Evolutionary conservation across 495 filamentous ascomycete genomes (phyloP), one percentile per base, ranked within the genome.

Genomic region (Lepraria neglecta): DNA sequence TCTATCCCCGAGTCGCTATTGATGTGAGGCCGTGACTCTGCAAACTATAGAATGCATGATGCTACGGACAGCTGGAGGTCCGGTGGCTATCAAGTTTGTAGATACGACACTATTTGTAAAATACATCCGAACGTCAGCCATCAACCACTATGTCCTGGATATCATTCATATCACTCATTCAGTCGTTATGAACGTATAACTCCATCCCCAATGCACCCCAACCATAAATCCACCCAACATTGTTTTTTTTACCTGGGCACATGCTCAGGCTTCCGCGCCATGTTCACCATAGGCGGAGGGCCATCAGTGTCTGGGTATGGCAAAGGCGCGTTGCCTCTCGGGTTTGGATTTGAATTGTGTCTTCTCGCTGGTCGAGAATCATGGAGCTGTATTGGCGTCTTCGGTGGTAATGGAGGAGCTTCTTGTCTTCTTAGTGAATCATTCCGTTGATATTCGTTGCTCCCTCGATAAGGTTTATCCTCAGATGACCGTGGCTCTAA

Each of bases 221-320:
- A 28, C 33, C 48, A 12, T 61, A 54, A 14, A 30, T 6, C 31
- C 27, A 12, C 15, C 0, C 30, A 28, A 21, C 1, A 2, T 3
- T 11, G 7, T 17, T 30, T 10, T 15, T 28, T 17, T 64, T 30
- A 66, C 42, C 64, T 33, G n/a, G 53, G 58, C 27, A 65, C 79
- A 67, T 86, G 91, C 63, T 89, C 86, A 10, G 91, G 91, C 72
- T 97, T 97, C 69, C 86, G 84, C 59, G 87, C 85, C 77, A 87
- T 83, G 65, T 95, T 92, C 6, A 95, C 90, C 14, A 78, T 73
- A 1, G 91, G 91, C 40, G 91, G 90, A 14, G 86, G 87, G n/a
- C 87, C 89, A 60, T 95, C 89, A 59, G 84, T 81, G 47, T 85
- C 75, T 0, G 91, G 91, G 72, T 97, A 96, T 12, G 91, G 91